A percentile compares a stretch with the other conserved stretches of the same genome.
These are phyloP conservation scores for Lodderomyces elongisporus DNA, from an alignment of 1,139 yeast genomes.

Conservation along the genomic window DNA sequence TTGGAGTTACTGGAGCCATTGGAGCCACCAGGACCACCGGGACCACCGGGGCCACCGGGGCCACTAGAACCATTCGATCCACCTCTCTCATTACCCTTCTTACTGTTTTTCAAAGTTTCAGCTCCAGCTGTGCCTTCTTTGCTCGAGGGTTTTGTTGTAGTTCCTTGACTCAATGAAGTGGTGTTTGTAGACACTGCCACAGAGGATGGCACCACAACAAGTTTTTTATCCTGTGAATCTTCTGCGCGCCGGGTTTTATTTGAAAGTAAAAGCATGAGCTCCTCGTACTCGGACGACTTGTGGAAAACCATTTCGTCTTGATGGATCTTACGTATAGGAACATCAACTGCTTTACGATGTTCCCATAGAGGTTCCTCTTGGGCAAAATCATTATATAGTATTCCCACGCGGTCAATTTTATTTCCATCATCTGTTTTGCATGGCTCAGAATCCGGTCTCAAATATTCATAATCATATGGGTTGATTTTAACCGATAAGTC, in stretches of 20 bases:
- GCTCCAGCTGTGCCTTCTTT: constrained; percentile 19
- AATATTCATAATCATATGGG: constrained; percentile 50
- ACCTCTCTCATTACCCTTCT: constrained; percentile 22
- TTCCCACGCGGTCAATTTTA: too few relatives aligned
- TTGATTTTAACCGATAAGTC: constrained; percentile 69
- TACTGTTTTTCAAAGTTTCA: constrained; percentile 20
- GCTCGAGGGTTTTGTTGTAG: constrained; percentile 15
- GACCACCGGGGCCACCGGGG: too few relatives aligned
- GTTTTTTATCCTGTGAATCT: constrained; percentile 34
- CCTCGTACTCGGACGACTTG: constrained; percentile 85
- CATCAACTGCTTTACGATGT: constrained; percentile 47
- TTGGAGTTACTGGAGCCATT: constrained; percentile 18
- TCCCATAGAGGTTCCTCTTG: constrained; percentile 29
- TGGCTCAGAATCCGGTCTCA: constrained; percentile 45
- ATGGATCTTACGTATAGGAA: constrained; percentile 40
- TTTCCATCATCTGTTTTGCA: constrained; percentile 29
- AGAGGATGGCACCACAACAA: constrained; percentile 35
- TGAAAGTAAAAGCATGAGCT: constrained; percentile 61
- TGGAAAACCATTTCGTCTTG: constrained; percentile 50
- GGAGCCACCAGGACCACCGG: constrained; percentile 7
- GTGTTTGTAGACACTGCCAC: constrained; percentile 19
- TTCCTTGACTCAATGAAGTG: constrained; percentile 14
- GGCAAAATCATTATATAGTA: constrained; percentile 24
- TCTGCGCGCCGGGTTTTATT: constrained; percentile 37
- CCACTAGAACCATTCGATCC: too few relatives aligned